These are phyloP conservation scores for grape (Vitis vinifera) DNA, from an alignment of 164 flowering plant genomes.

Conservation along the genomic window ASM3070453v1 NC_081810.1:17392501-17393000, in stretches of 20 bases:
- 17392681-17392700: constrained; percentile 98
- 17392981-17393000: no score
- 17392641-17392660: constrained; percentile 92
- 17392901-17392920: constrained; percentile 7
- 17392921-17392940: constrained; percentile 16
- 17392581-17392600: constrained; percentile 75
- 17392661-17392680: constrained; percentile 93
- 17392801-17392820: constrained; percentile 40
- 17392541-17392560: constrained; percentile 81
- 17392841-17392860: constrained; percentile 58
- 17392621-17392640: constrained; percentile 84
- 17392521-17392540: constrained; percentile 78
- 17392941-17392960: constrained; percentile 36
- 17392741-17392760: background rate
- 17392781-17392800: constrained; percentile 15
- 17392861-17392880: constrained; percentile 35
- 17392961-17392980: no score
- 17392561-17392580: constrained; percentile 89
- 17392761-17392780: constrained; percentile 4
- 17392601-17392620: constrained; percentile 81
- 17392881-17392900: constrained; percentile 1
- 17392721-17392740: constrained; percentile 42
- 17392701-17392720: constrained; percentile 76
- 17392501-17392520: constrained; percentile 60
- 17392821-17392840: constrained; percentile 34